Conservation (phyloP, 2,329 filamentous ascomycete genomes). For the Ophiognomonia clavigignenti-juglandacearum region DNA sequence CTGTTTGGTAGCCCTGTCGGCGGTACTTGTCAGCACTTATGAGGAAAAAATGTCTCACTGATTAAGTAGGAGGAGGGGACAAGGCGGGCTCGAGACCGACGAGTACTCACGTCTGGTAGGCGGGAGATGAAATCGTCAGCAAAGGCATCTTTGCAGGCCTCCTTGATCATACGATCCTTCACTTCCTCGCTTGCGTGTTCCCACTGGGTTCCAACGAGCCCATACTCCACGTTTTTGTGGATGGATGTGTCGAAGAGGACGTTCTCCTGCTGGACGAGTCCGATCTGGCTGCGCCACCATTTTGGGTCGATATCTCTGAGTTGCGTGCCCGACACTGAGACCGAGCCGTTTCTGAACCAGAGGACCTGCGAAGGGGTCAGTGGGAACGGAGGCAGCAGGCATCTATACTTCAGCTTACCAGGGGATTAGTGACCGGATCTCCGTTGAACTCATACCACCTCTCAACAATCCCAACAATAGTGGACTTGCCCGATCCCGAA, state of each 20-base stretch:
- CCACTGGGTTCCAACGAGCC: constrained; percentile 38
- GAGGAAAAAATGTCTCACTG: constrained; percentile 12
- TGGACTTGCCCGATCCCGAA: constrained; percentile 80
- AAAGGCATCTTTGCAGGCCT: constrained; percentile 63
- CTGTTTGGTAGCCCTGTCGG: constrained; percentile 61
- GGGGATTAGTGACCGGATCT: constrained; percentile 3
- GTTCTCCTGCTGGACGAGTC: constrained; percentile 36
- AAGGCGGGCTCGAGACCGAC: no score
- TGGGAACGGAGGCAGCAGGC: background rate
- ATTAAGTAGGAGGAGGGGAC: background rate
- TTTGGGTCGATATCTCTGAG: constrained; percentile 51
- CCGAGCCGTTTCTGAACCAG: constrained; percentile 1
- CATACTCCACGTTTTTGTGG: constrained; percentile 49
- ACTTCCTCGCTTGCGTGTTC: constrained; percentile 31
- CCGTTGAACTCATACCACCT: constrained; percentile 54
- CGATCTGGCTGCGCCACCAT: constrained; percentile 48
- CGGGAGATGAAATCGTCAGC: constrained; percentile 65
- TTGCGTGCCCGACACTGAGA: background rate
- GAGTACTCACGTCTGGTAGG: constrained; percentile 46
- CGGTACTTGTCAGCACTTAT: background rate
- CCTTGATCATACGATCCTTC: constrained; percentile 52
- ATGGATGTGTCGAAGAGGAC: constrained; percentile 42
- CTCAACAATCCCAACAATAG: constrained; percentile 65
- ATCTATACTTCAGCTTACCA: background rate
- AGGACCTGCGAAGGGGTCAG: background rate